Evolutionary conservation across 805 yeast species (phyloP), one percentile per base, ranked within the genome.

Genomic region (Lipomyces spencermartinsiae): DNA sequence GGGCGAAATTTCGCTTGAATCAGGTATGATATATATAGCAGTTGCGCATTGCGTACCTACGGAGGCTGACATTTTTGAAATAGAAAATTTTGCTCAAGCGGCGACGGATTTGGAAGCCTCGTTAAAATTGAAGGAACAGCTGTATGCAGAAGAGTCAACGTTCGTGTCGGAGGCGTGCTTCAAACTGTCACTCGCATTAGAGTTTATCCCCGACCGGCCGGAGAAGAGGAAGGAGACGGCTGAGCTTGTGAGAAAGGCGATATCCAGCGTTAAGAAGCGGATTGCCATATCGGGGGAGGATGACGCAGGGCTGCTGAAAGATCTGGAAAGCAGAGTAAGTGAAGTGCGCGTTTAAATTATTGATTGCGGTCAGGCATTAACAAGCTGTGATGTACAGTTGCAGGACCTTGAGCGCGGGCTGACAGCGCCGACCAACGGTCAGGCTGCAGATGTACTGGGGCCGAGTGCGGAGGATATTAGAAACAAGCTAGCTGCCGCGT

Each of bases 1-100:
- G 19, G 98, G 98, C 39, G 98, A 94, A 76, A 90, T 93, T 9
- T 89, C 97, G 0, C 81, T 93, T 57, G 99, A 94, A 76, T 86
- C 95, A 1, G 33, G 37, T 54, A 16, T 14, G 51, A 10, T 14
- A n/a, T 6, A 25, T 39, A 16, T 22, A 25, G n/a, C 8, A 58
- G n/a, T 39, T 7, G 10, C 34, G 19, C 12, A 51, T 31, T 34
- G 16, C 29, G 46, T 19, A 12, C n/a, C 14, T 34, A 34, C 14
- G 29, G 31, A 43, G 16, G 29, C 62, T 35, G 9, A 29, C 59
- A 12, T 16, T 2, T 10, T 19, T 53, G 56, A 4, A 12, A 59
- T 31, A 64, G 98, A 94, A 74, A 91, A 92, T 78, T 93, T 93
- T 77, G 79, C 82, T 16, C 96, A 92, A 77, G 91, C 97, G 0